phyloP scores from a whole-genome alignment of 148 eudicot genomes.

The Suaeda aralocaspica region DNA sequence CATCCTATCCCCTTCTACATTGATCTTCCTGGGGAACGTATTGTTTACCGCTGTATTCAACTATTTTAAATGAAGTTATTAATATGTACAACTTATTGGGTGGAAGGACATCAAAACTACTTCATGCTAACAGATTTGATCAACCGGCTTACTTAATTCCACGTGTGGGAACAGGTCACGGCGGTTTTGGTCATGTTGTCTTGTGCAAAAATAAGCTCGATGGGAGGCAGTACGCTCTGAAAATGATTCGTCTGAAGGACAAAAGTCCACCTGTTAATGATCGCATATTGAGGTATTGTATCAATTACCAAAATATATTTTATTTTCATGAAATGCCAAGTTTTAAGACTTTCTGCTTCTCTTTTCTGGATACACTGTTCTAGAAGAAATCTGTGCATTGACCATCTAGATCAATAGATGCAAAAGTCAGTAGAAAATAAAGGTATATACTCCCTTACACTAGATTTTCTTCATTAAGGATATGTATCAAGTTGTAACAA shows the following conservation, averaged over 20 bases:
- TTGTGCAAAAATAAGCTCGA: slow-evolving; percentile 94
- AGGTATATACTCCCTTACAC: too few species aligned
- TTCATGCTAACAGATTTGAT: not conserved
- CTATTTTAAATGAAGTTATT: too few species aligned
- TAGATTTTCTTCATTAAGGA: too few species aligned
- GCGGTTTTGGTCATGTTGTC: slow-evolving; percentile 94
- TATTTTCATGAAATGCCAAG: slow-evolving; percentile 1
- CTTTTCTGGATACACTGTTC: not conserved
- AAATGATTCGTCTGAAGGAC: slow-evolving; percentile 90
- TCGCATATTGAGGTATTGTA: slow-evolving; percentile 71
- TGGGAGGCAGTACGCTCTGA: slow-evolving; percentile 94
- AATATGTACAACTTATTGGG: too few species aligned
- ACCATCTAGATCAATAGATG: not conserved
- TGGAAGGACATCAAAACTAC: too few species aligned
- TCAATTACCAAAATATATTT: slow-evolving; percentile 9
- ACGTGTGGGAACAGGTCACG: slow-evolving; percentile 58
- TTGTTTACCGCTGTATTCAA: too few species aligned
- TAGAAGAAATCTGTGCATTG: not conserved
- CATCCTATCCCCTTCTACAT: too few species aligned
- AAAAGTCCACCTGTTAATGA: slow-evolving; percentile 75
- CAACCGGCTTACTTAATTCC: slow-evolving; percentile 14
- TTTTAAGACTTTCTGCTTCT: not conserved
- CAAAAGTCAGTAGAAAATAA: too few species aligned
- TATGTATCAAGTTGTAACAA: too few species aligned
- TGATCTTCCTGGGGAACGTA: too few species aligned